phyloP scores from a whole-genome alignment of 192 early-diverging fungal genomes.

The Podila clonocystis region DNA sequence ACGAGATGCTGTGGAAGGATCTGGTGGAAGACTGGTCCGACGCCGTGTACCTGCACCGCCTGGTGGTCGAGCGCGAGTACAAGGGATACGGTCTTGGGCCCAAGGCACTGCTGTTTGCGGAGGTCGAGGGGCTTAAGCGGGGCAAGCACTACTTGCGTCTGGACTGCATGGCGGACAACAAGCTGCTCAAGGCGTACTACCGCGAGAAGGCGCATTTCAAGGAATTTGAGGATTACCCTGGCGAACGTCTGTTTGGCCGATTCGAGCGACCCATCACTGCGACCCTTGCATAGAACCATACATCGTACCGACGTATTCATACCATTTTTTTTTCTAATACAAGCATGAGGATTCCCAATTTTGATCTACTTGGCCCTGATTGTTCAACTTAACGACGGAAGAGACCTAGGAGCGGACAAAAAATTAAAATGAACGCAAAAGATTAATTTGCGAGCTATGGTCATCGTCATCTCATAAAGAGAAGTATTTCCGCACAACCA shows the following conservation, averaged over 20 bases:
- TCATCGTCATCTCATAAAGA: too few species aligned
- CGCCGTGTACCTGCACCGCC: conserved; percentile 44
- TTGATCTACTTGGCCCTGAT: too few species aligned
- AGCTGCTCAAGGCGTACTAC: conserved; percentile 42
- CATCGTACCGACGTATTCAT: background rate
- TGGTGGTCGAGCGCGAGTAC: conserved; percentile 47
- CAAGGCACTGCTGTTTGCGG: conserved; percentile 39
- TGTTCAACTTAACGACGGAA: too few species aligned
- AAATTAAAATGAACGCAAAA: too few species aligned
- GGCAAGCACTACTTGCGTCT: conserved; percentile 39
- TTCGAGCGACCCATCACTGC: conserved; percentile 45
- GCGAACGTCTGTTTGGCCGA: conserved; percentile 43
- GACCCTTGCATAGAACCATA: background rate
- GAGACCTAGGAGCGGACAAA: too few species aligned
- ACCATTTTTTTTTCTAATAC: too few species aligned
- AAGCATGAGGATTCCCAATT: too few species aligned
- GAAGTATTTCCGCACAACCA: too few species aligned
- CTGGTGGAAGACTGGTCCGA: conserved; percentile 48
- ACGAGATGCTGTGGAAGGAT: conserved; percentile 50
- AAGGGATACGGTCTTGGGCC: conserved; percentile 40
- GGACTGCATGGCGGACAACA: conserved; percentile 52
- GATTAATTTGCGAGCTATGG: too few species aligned
- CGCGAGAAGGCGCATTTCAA: conserved; percentile 42
- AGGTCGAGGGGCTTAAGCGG: conserved; percentile 33
- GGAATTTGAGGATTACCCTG: conserved; percentile 48